Base-by-base conservation (phyloP, 2,329 filamentous ascomycete genomes). In the Arthrobotrys entomopaga region DNA sequence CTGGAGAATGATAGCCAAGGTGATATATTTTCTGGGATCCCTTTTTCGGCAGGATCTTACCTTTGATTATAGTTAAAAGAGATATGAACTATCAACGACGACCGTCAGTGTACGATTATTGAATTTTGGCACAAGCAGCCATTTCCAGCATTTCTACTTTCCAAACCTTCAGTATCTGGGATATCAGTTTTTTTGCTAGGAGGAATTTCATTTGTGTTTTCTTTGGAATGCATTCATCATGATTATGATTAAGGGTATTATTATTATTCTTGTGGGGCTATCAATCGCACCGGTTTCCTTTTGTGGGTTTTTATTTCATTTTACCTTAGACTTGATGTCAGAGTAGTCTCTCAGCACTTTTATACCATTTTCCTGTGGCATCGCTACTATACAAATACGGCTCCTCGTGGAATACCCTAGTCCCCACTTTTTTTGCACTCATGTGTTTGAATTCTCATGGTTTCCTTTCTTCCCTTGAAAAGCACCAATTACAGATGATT, bases 11-110 rank as follows among this genome's bases (percentile, higher is more conserved):
- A 75, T 67, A 74, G 70, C 29, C 70, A 74, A 74, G 70, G 70
- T 74, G 70, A 74, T 74, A 74, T 74, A 74, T 74, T 74, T 74
- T 74, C 70, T 74, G 70, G 70, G 70, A 74, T 74, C 46, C 70
- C 70, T 64, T 74, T 74, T 64, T 74, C 70, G 34, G 65, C 70
- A 74, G 70, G 70, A 59, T 74, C 70, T 74, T 74, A 74, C 70
- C 70, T 74, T 74, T 74, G 56, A 74, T 67, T 74, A 67, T 74
- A 74, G 70, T 74, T 67, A 74, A 74, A 74, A 74, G 65, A 67
- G 57, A 74, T 58, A 63, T 74, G 52, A 74, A 67, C 70, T 74
- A 67, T 42, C 70, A 63, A 63, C 70, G 70, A 52, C 70, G 70
- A 40, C 70, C 70, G 70, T 74, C 70, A 57, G 63, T 74, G 70